Conservation (phyloP, 1,139 yeast genomes). For the Kodamaea fungicola region DNA sequence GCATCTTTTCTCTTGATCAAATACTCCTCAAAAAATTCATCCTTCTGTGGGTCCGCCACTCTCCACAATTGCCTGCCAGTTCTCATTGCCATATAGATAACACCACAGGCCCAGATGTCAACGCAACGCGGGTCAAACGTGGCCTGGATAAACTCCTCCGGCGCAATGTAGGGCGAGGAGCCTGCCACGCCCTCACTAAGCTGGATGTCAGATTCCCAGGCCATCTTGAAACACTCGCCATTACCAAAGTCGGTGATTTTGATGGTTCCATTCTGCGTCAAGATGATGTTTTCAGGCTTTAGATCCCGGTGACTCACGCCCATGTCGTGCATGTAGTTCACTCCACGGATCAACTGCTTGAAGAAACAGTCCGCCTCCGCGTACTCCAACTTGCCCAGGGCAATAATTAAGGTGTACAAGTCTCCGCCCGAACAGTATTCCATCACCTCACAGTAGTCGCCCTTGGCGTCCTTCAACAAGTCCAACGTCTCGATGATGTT, state of each 20-base stretch:
- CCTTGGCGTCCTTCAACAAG: constrained; percentile 82
- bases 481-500: constrained; percentile 82
- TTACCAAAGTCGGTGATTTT: constrained; percentile 96
- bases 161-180: constrained; percentile 92
- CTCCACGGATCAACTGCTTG: constrained; percentile 87
- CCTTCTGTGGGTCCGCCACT: constrained; percentile 68
- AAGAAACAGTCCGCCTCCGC: constrained; percentile 94
- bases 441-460: constrained; percentile 95
- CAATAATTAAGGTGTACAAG: constrained; percentile 76
- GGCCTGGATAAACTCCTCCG: constrained; percentile 76
- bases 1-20: constrained; percentile 72
- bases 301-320: constrained; percentile 95
- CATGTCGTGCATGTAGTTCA: constrained; percentile 94
- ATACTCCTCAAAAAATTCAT: constrained; percentile 75
- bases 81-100: constrained; percentile 97
- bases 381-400: constrained; percentile 79
- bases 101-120: constrained; percentile 97
- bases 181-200: constrained; percentile 83
- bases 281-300: constrained; percentile 86
- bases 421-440: constrained; percentile 97
- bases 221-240: constrained; percentile 93
- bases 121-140: constrained; percentile 89
- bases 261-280: constrained; percentile 74
- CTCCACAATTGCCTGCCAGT: constrained; percentile 95
- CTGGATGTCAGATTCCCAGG: constrained; percentile 91